Evolutionary conservation across 2,329 filamentous ascomycete species (phyloP).

Genomic region (Penicillium sp.): DNA sequence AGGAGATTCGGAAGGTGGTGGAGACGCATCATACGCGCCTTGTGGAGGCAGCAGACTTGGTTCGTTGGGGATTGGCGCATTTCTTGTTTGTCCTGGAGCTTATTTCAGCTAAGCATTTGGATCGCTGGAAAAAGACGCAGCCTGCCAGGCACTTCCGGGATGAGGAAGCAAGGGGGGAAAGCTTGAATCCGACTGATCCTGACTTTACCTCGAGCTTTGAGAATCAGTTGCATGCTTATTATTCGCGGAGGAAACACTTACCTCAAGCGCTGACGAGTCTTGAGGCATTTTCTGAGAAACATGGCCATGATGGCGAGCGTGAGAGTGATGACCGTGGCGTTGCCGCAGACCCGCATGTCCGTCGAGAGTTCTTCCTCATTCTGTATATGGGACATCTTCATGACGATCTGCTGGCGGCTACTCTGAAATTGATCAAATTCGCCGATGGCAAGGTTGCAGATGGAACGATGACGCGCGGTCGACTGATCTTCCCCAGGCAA

Average conservation of each 20-base stretch:
- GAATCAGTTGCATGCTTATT: conserved; percentile 57
- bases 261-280: conserved; percentile 51
- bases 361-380: conserved; percentile 66
- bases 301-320: conserved; percentile 21
- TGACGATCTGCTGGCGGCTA: conserved; percentile 60
- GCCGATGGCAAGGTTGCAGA: conserved; percentile 66
- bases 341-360: conserved; percentile 31
- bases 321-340: not conserved
- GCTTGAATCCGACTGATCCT: conserved; percentile 58
- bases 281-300: conserved; percentile 38
- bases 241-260: conserved; percentile 53
- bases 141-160: conserved; percentile 25
- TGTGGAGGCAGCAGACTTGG: conserved; percentile 64
- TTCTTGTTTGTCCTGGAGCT: conserved; percentile 57
- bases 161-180: conserved; percentile 59
- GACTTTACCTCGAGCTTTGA: conserved; percentile 60
- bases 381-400: conserved; percentile 69
- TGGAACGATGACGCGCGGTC: conserved; percentile 65
- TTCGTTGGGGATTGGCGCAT: conserved; percentile 66
- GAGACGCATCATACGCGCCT: conserved; percentile 45
- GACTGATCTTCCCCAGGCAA: conserved; percentile 65
- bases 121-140: conserved; percentile 47
- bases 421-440: conserved; percentile 66
- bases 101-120: conserved; percentile 27
- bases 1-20: conserved; percentile 30